Percentiles rank a stretch among this genome's conserved stretches.
phyloP scores from a whole-genome alignment of 441 rosid genomes.

The Brassica balearica region DNA sequence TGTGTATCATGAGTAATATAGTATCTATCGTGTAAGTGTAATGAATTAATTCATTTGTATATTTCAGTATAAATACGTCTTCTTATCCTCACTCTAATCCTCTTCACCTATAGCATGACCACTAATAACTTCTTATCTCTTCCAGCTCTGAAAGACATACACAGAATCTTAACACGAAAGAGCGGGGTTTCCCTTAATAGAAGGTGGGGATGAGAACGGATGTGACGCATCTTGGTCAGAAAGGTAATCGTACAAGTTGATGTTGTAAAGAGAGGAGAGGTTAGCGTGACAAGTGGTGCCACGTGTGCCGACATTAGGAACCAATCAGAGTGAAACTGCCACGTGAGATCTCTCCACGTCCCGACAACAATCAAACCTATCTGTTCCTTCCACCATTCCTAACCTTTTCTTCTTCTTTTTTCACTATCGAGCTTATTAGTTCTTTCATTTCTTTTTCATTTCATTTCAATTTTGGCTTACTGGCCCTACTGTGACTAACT shows the following conservation, averaged over 20 bases:
- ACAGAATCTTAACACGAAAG: not conserved
- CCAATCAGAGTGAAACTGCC: slow-evolving; percentile 40
- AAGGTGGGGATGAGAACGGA: too few species aligned
- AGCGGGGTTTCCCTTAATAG: not conserved
- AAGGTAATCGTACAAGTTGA: slow-evolving; percentile 31
- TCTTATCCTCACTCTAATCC: too few species aligned
- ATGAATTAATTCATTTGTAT: not conserved
- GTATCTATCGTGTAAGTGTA: not conserved
- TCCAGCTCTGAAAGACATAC: too few species aligned
- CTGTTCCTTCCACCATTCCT: slow-evolving; percentile 24
- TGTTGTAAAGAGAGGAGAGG: slow-evolving; percentile 17
- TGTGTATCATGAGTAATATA: not conserved
- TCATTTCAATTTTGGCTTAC: not conserved
- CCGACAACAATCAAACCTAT: slow-evolving; percentile 28
- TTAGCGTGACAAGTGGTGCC: slow-evolving; percentile 38
- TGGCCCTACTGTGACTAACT: not conserved
- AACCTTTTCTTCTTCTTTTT: not conserved
- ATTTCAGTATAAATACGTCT: not conserved
- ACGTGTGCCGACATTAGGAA: slow-evolving; percentile 44
- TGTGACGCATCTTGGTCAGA: too few species aligned
- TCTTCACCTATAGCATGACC: too few species aligned
- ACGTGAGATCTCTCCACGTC: slow-evolving; percentile 40
- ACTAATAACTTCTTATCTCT: too few species aligned
- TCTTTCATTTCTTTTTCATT: too few species aligned
- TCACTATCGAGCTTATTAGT: not conserved